A percentile compares a stretch with the other conserved stretches of the same genome.
Conservation (phyloP, 306 rosid genomes). For the cucumber (Cucumis sativus) region DNA sequence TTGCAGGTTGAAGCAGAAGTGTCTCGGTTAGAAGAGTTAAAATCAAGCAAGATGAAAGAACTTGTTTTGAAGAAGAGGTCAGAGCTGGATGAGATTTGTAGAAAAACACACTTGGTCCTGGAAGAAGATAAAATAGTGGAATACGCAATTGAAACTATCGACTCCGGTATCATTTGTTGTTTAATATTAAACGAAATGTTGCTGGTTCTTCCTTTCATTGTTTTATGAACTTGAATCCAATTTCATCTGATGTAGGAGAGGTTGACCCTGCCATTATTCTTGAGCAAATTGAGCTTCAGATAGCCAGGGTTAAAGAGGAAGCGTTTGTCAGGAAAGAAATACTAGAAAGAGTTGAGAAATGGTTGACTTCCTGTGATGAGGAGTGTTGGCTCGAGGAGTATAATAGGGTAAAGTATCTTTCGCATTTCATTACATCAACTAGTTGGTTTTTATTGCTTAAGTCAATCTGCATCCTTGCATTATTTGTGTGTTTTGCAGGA, state of each 20-base stretch:
- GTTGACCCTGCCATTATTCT: slow-evolving; percentile 26
- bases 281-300: slow-evolving; percentile 46
- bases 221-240: neutral
- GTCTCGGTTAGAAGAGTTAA: slow-evolving; percentile 51
- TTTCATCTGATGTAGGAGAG: slow-evolving; percentile 21
- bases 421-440: neutral
- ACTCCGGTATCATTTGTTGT: slow-evolving; percentile 26
- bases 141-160: slow-evolving; percentile 27
- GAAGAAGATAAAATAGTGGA: slow-evolving; percentile 17
- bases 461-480: neutral
- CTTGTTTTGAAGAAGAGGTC: slow-evolving; percentile 36
- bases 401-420: slow-evolving; percentile 35
- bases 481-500: slow-evolving; percentile 29
- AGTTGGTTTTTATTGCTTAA: neutral
- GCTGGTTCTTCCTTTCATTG: neutral
- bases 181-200: neutral
- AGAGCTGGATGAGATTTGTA: slow-evolving; percentile 56
- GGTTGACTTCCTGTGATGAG: slow-evolving; percentile 60
- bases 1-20: slow-evolving; percentile 63
- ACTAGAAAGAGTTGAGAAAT: slow-evolving; percentile 68
- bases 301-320: slow-evolving; percentile 41
- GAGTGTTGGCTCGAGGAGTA: slow-evolving; percentile 90
- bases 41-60: slow-evolving; percentile 57
- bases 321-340: slow-evolving; percentile 59
- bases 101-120: slow-evolving; percentile 34